A percentile compares a stretch with the other conserved stretches of the same genome.
Evolutionary conservation across 495 filamentous ascomycete species (phyloP).

Genomic region (Extremus antarcticus): DNA sequence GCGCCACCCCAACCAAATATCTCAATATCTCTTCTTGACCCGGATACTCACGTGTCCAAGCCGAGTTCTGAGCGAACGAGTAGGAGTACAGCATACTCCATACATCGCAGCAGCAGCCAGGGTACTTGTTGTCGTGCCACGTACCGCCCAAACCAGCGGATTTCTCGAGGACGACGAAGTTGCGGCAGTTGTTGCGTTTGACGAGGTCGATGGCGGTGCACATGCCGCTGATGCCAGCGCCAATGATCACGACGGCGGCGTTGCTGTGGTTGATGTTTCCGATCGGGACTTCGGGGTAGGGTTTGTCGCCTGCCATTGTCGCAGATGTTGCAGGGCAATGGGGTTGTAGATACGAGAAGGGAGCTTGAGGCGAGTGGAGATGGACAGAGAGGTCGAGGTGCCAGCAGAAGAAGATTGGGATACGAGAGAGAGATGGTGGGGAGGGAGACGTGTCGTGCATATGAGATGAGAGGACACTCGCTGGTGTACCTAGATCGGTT

Average conservation of each 20-base stretch:
- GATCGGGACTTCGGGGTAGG: slow-evolving; percentile 25
- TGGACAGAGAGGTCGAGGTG: neutral
- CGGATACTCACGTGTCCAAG: slow-evolving; percentile 52
- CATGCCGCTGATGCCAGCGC: slow-evolving; percentile 43
- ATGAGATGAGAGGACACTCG: too few species aligned
- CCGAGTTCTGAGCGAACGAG: slow-evolving; percentile 53
- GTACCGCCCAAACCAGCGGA: slow-evolving; percentile 44
- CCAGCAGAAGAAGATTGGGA: too few species aligned
- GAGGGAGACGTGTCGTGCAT: neutral
- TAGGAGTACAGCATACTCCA: slow-evolving; percentile 49
- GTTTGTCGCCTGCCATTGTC: slow-evolving; percentile 10
- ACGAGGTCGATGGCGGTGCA: slow-evolving; percentile 50
- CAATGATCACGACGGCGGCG: slow-evolving; percentile 45
- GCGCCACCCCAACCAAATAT: slow-evolving; percentile 47
- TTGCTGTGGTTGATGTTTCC: slow-evolving; percentile 32
- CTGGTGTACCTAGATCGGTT: too few species aligned
- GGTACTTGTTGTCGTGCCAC: slow-evolving; percentile 46
- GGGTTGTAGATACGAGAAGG: neutral
- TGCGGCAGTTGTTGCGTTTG: slow-evolving; percentile 39
- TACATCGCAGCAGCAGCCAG: slow-evolving; percentile 44
- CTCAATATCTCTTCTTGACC: slow-evolving; percentile 51
- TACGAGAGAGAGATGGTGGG: too few species aligned
- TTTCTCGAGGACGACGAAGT: slow-evolving; percentile 48
- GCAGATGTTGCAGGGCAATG: neutral
- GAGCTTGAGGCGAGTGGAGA: neutral